Percentiles rank a stretch among this genome's conserved stretches.
phyloP scores from a whole-genome alignment of 352 stramenopile species.

The Phytophthora quininea region DNA sequence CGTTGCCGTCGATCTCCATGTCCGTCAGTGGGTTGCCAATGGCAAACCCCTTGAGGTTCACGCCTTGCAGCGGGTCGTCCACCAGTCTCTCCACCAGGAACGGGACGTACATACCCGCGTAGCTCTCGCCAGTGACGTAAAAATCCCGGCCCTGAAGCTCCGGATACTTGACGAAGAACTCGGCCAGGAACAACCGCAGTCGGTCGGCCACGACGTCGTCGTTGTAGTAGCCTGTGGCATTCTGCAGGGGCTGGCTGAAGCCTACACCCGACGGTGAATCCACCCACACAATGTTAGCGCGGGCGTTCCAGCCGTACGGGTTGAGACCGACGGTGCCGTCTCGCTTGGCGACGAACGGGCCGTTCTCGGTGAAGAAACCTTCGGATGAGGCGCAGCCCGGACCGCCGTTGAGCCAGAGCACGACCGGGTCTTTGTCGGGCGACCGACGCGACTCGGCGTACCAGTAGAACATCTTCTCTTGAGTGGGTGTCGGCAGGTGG shows the following conservation, averaged over 20 bases:
- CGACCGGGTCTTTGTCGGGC: slow-evolving; percentile 70
- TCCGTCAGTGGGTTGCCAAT: slow-evolving; percentile 82
- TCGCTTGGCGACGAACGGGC: slow-evolving; percentile 61
- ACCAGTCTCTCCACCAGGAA: slow-evolving; percentile 76
- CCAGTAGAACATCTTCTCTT: slow-evolving; percentile 81
- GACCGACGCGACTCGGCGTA: slow-evolving; percentile 58
- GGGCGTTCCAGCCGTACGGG: slow-evolving; percentile 87
- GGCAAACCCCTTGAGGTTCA: slow-evolving; percentile 70
- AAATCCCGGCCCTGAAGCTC: slow-evolving; percentile 71
- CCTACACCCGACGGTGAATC: slow-evolving; percentile 90
- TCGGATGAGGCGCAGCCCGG: slow-evolving; percentile 84
- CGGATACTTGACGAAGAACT: slow-evolving; percentile 83
- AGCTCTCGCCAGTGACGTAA: slow-evolving; percentile 89
- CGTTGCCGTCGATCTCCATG: slow-evolving; percentile 65
- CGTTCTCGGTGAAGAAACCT: slow-evolving; percentile 87
- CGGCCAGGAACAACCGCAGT: slow-evolving; percentile 62
- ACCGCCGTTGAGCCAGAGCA: slow-evolving; percentile 93
- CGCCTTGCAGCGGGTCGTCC: slow-evolving; percentile 43
- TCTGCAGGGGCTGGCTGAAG: slow-evolving; percentile 64
- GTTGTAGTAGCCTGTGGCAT: slow-evolving; percentile 60
- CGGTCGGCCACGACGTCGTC: slow-evolving; percentile 63
- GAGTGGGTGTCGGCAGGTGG: slow-evolving; percentile 45
- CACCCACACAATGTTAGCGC: slow-evolving; percentile 89
- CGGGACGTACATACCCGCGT: slow-evolving; percentile 89
- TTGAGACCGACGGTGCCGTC: slow-evolving; percentile 70